These are phyloP conservation scores for Crepidotus variabilis DNA, from an alignment of 768 basidiomycete species.

Conservation along the genomic window DNA sequence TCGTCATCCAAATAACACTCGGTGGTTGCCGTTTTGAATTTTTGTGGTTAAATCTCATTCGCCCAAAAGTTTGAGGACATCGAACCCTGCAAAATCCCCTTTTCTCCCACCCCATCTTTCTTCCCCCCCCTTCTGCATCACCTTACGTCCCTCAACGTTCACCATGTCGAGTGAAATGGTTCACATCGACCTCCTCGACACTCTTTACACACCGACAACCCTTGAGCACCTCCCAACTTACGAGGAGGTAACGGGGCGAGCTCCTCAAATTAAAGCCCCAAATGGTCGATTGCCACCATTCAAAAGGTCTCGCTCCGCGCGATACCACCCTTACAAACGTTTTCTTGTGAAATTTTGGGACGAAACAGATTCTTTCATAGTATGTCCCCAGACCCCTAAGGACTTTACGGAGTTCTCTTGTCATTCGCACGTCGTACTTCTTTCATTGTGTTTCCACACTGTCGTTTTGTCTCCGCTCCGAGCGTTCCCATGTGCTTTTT, in stretches of 20 bases:
- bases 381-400: background rate
- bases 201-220: no score
- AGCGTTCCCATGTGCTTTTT: background rate
- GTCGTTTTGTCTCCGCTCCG: background rate
- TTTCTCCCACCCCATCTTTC: no score
- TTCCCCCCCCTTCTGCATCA: no score
- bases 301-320: background rate
- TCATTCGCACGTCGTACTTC: background rate
- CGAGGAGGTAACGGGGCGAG: constrained; percentile 4
- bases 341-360: background rate
- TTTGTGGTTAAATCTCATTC: no score
- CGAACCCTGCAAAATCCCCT: no score
- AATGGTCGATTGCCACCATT: constrained; percentile 8
- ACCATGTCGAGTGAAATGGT: no score
- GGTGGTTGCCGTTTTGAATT: no score
- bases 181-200: no score
- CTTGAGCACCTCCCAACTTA: constrained; percentile 4
- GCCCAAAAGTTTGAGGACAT: no score
- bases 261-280: background rate
- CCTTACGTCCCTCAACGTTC: no score
- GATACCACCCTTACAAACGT: constrained; percentile 9
- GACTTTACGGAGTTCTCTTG: background rate
- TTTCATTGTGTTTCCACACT: background rate
- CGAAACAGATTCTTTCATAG: constrained; percentile 1
- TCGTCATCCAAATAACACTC: no score